Base-by-base conservation (phyloP, 2,329 filamentous ascomycete species). In the Xylaria sp. region DNA sequence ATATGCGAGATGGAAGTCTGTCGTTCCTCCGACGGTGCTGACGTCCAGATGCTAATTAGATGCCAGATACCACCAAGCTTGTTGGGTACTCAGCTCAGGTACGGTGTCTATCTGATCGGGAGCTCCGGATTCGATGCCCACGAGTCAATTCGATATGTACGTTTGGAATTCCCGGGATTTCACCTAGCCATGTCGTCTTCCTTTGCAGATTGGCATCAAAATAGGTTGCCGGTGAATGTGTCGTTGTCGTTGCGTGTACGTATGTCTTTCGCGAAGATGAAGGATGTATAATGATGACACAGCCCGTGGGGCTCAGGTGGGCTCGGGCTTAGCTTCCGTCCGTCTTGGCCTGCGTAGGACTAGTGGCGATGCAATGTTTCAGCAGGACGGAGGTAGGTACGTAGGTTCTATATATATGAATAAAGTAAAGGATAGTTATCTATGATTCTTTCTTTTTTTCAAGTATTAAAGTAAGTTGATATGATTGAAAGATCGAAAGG, bases 101-200 rank as follows among this genome's bases (percentile, higher is more conserved):
- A 58, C 10, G 27, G 37, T 23, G 10, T 37, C 27, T 35, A 25
- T 44, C 32, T 44, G 40, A 50, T 60, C 69, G 65, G 66, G 59
- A 66, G 65, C 55, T 55, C 29, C 65, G 65, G 69, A 21, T 69
- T 70, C 48, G 37, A 60, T 54, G 50, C 42, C 21, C 4, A 50
- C 18, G 16, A 21, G 29, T 60, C 48, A 51, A 63, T 66, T 70
- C 53, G 62, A 44, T 44, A 35, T 18, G 16, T 60, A 21, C 5
- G 48, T 21, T 48, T 40, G 13, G 27, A n/a, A 27, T 13, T 18
- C 12, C 21, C 8, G 16, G 16, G 12, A 6, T 21, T 63, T 70
- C 60, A 70, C 58, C 62, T 60, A 48, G 57, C 62, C 69, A 66
- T 70, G 16, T 9, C 60, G 62, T 47, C 21, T 60, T 60, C 51